Percentiles rank a stretch among this genome's conserved stretches.
These are phyloP conservation scores for Nidularia pulvinata DNA, from an alignment of 768 basidiomycete species.

Conservation along the genomic window DNA sequence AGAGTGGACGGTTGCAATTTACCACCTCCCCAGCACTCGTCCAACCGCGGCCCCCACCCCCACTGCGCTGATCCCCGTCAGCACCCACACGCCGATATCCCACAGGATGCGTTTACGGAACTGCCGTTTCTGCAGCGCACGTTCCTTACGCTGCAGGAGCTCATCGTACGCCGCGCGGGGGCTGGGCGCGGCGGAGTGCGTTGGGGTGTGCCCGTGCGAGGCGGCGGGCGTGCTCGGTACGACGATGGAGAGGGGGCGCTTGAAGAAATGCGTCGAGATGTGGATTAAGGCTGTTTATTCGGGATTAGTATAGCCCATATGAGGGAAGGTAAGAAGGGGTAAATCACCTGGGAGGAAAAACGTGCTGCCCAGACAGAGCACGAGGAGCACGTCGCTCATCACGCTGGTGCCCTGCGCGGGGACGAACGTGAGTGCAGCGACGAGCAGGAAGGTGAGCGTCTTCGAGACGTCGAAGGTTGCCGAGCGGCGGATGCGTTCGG, in stretches of 20 bases:
- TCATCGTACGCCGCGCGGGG: constrained; percentile 48
- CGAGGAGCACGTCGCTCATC: constrained; percentile 46
- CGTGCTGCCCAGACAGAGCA: constrained; percentile 52
- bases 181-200: constrained; percentile 7
- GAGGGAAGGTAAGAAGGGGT: neutral
- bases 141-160: constrained; percentile 85
- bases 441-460: constrained; percentile 33
- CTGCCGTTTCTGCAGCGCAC: constrained; percentile 74
- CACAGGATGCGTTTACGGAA: constrained; percentile 73
- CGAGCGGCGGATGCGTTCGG: constrained; percentile 36
- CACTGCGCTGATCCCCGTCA: constrained; percentile 57
- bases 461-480: constrained; percentile 45
- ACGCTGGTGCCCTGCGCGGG: constrained; percentile 33
- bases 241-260: constrained; percentile 81
- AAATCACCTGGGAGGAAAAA: constrained; percentile 62
- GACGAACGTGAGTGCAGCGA: constrained; percentile 44
- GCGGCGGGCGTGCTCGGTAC: constrained; percentile 27
- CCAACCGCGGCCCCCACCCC: constrained; percentile 61
- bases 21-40: constrained; percentile 54
- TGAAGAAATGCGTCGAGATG: constrained; percentile 82
- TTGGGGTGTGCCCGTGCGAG: constrained; percentile 9
- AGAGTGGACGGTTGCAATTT: neutral
- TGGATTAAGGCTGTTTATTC: constrained; percentile 61
- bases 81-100: constrained; percentile 84
- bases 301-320: neutral